phyloP scores from a whole-genome alignment of 352 stramenopile genomes.

The Pythium graminicola region DNA sequence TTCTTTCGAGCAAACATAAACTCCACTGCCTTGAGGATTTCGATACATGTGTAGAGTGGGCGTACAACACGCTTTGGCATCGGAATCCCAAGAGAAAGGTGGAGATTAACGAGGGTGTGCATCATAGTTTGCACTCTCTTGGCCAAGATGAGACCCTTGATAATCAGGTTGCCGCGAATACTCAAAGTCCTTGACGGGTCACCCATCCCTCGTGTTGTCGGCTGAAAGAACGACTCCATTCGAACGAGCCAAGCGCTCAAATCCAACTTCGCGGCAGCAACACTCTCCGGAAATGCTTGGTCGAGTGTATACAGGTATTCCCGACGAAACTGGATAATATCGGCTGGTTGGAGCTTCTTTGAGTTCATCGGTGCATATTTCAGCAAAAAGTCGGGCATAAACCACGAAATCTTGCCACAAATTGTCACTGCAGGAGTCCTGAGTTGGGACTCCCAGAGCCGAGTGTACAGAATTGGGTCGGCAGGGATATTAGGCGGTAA shows the following conservation, averaged over 20 bases:
- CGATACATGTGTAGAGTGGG: slow-evolving; percentile 85
- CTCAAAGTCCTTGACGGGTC: slow-evolving; percentile 68
- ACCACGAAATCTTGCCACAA: slow-evolving; percentile 81
- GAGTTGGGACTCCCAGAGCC: slow-evolving; percentile 84
- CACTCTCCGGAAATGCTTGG: slow-evolving; percentile 67
- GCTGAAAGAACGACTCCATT: slow-evolving; percentile 86
- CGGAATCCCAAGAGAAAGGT: slow-evolving; percentile 81
- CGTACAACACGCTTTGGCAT: slow-evolving; percentile 82
- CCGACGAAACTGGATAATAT: slow-evolving; percentile 71
- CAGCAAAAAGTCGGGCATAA: slow-evolving; percentile 82
- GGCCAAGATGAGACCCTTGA: slow-evolving; percentile 87
- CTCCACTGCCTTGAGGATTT: slow-evolving; percentile 90
- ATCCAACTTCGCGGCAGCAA: slow-evolving; percentile 75
- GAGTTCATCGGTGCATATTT: slow-evolving; percentile 78
- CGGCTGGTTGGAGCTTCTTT: slow-evolving; percentile 73
- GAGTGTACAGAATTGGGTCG: slow-evolving; percentile 87
- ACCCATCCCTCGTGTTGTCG: slow-evolving; percentile 65
- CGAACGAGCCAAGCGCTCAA: slow-evolving; percentile 78
- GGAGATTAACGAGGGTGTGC: slow-evolving; percentile 83
- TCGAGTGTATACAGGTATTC: slow-evolving; percentile 78
- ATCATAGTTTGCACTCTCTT: slow-evolving; percentile 88
- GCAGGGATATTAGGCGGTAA: slow-evolving; percentile 74
- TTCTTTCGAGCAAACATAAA: slow-evolving; percentile 90
- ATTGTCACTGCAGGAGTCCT: slow-evolving; percentile 80
- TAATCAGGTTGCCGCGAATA: slow-evolving; percentile 85